Conservation (phyloP, 768 basidiomycete species). For the Coprinopsis cinerea region DNA sequence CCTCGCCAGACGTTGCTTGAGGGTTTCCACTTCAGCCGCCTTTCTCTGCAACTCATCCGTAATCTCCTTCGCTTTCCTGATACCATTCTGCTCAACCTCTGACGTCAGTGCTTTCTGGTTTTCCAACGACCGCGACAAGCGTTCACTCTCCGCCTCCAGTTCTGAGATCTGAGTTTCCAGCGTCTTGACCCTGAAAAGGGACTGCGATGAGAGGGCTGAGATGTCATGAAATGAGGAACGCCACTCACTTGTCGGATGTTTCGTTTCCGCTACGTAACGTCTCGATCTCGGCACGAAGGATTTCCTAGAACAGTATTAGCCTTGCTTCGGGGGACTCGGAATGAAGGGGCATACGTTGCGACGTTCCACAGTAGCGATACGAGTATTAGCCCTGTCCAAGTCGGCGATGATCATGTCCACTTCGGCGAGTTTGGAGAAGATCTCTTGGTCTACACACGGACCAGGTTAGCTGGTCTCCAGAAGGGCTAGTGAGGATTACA, state of each 20-base stretch:
- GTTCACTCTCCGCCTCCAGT: conserved; percentile 71
- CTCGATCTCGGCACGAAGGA: conserved; percentile 94
- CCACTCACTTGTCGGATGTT: conserved; percentile 56
- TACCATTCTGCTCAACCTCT: conserved; percentile 40
- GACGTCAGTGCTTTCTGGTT: conserved; percentile 46
- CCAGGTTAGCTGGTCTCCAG: not conserved
- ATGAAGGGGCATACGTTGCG: conserved; percentile 61
- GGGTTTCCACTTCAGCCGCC: conserved; percentile 57
- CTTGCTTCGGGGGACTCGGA: not conserved
- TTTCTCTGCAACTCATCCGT: conserved; percentile 49
- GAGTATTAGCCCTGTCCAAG: conserved; percentile 89
- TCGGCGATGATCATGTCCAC: conserved; percentile 94
- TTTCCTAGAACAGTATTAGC: conserved; percentile 50
- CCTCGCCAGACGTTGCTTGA: conserved; percentile 63
- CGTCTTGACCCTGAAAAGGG: conserved; percentile 48
- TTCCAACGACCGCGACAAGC: conserved; percentile 61
- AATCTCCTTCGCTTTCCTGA: conserved; percentile 56
- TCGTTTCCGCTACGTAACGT: conserved; percentile 76
- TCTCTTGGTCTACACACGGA: conserved; percentile 79
- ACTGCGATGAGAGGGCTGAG: conserved; percentile 4
- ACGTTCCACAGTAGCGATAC: conserved; percentile 87
- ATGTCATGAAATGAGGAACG: not conserved
- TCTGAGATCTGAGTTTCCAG: conserved; percentile 71
- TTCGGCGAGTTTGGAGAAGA: conserved; percentile 83
- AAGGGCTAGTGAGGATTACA: not conserved